Conservation (phyloP, 2,329 filamentous ascomycete species). For the Aspergillus neotritici region DNA sequence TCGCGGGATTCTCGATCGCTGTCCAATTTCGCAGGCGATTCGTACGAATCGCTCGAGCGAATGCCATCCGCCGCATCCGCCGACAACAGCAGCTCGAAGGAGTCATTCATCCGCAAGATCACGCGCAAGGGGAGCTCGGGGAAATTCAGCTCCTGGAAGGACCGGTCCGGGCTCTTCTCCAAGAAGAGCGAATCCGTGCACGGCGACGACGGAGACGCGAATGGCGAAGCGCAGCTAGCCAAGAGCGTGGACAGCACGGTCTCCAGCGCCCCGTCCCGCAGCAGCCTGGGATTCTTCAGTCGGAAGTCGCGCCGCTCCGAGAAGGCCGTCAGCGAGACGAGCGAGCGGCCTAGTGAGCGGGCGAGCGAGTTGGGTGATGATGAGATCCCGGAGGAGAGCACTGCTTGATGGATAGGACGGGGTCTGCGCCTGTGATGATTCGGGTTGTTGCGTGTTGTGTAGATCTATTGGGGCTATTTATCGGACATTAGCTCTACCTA, state of each 20-base stretch:
- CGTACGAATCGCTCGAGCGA: constrained; percentile 45
- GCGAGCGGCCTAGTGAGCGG: constrained; percentile 40
- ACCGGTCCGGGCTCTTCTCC: constrained; percentile 43
- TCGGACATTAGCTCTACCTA: too few relatives aligned
- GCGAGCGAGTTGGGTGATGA: constrained; percentile 42
- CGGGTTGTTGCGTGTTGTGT: too few relatives aligned
- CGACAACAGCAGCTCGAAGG: constrained; percentile 39
- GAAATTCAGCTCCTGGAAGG: constrained; percentile 50
- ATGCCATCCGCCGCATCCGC: constrained; percentile 39
- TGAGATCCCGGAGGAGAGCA: constrained; percentile 31
- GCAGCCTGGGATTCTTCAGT: constrained; percentile 44
- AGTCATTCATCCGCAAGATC: constrained; percentile 49
- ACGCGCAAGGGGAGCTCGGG: constrained; percentile 47
- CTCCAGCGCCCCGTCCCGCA: constrained; percentile 37
- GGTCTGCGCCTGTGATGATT: too few relatives aligned
- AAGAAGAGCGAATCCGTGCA: constrained; percentile 41
- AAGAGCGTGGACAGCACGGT: constrained; percentile 41
- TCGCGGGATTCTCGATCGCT: constrained; percentile 43
- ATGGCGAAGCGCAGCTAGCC: constrained; percentile 36
- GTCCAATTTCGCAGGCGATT: constrained; percentile 42
- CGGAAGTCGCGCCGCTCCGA: constrained; percentile 43
- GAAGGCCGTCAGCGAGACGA: constrained; percentile 39
- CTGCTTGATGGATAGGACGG: constrained; percentile 1
- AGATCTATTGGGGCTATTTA: too few relatives aligned
- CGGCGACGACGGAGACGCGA: constrained; percentile 42